These are phyloP conservation scores for Cyathus striatus DNA, from an alignment of 768 basidiomycete species.

Conservation along the genomic window DNA sequence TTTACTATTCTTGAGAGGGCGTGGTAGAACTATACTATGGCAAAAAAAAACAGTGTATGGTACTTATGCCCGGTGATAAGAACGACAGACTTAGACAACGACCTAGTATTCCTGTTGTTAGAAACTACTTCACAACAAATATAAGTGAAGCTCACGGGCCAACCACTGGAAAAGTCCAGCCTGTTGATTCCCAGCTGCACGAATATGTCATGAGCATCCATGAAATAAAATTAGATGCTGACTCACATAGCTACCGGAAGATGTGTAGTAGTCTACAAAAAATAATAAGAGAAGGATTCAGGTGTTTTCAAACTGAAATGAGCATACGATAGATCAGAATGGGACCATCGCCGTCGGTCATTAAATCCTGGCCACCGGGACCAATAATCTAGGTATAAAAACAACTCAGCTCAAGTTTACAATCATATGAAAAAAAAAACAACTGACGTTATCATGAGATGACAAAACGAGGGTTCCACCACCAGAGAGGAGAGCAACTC, in stretches of 20 bases:
- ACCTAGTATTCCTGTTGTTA: too few species aligned
- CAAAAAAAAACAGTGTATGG: too few species aligned
- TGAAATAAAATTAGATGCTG: conserved; percentile 1
- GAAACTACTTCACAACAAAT: background rate
- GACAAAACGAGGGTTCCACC: conserved; percentile 48
- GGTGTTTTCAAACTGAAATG: background rate
- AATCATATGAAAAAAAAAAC: background rate
- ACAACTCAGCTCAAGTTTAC: background rate
- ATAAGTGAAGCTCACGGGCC: conserved; percentile 32
- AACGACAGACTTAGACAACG: conserved; percentile 1
- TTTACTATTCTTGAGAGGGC: too few species aligned
- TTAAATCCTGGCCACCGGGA: conserved; percentile 51
- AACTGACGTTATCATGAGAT: conserved; percentile 34
- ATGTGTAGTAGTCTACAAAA: conserved; percentile 43
- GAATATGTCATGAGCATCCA: background rate
- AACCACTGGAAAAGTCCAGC: conserved; percentile 43
- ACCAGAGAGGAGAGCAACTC: conserved; percentile 38
- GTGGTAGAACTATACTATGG: too few species aligned
- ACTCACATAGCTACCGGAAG: conserved; percentile 36
- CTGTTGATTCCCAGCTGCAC: conserved; percentile 38
- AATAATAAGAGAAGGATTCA: background rate
- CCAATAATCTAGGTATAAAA: conserved; percentile 41
- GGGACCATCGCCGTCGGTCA: conserved; percentile 38
- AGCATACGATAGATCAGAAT: conserved; percentile 46
- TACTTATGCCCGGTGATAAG: too few species aligned